phyloP scores from a whole-genome alignment of 192 early-diverging fungal genomes.

The Coemansia guatemalensis region DNA sequence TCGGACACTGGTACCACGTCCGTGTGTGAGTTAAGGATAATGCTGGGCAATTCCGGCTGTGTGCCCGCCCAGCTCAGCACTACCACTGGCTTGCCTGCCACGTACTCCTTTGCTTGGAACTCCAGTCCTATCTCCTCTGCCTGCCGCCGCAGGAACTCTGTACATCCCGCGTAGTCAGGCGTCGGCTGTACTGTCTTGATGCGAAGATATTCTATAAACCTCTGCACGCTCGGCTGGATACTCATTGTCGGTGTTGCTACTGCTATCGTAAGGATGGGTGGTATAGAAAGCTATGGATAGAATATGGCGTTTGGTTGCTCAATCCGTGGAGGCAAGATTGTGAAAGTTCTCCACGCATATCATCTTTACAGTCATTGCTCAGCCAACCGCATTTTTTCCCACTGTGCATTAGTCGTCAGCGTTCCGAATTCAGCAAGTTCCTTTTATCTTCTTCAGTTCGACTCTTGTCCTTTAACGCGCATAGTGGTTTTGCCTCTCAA shows the following conservation, averaged over 20 bases:
- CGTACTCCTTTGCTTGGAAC: constrained; percentile 54
- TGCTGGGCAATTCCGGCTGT: constrained; percentile 55
- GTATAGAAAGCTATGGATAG: no score
- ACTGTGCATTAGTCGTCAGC: no score
- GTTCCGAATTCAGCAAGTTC: no score
- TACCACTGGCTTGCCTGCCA: constrained; percentile 69
- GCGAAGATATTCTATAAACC: constrained; percentile 80
- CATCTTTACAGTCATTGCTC: no score
- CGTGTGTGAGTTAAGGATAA: constrained; percentile 84
- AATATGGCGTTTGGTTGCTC: no score
- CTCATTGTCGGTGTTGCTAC: not conserved
- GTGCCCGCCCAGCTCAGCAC: constrained; percentile 69
- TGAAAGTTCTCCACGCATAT: no score
- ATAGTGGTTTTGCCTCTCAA: constrained; percentile 1
- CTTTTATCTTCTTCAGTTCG: not conserved
- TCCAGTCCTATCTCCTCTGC: constrained; percentile 70
- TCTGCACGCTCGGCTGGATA: constrained; percentile 17
- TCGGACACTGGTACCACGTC: constrained; percentile 89
- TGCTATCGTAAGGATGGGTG: no score
- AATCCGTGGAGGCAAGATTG: no score
- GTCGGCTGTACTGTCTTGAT: constrained; percentile 85
- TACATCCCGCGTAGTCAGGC: constrained; percentile 72
- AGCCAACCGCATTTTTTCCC: no score
- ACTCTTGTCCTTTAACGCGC: not conserved
- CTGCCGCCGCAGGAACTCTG: constrained; percentile 63